Conservation (phyloP, 2,329 filamentous ascomycete species). For the Pseudonectria buxi region DNA sequence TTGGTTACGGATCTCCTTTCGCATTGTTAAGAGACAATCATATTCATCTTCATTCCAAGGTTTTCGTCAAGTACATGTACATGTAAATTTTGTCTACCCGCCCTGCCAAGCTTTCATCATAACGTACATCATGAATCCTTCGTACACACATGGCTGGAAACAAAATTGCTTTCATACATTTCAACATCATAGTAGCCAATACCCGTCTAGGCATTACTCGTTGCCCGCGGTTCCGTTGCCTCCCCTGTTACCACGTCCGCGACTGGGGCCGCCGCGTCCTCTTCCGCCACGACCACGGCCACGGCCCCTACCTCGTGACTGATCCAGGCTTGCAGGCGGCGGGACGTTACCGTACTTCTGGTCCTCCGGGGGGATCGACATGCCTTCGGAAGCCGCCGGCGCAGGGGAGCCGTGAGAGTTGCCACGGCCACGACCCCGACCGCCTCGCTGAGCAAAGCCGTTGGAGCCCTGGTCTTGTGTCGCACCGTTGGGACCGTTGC, state of each 20-base stretch:
- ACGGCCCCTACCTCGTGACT: slow-evolving; percentile 33
- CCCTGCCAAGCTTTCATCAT: no score
- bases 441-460: slow-evolving; percentile 16
- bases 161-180: no score
- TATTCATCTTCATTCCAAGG: no score
- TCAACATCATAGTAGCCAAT: neutral
- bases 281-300: slow-evolving; percentile 35
- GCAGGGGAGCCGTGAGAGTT: slow-evolving; percentile 16
- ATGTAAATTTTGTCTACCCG: no score
- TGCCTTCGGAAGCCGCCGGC: slow-evolving; percentile 10
- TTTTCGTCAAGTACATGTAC: no score
- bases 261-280: slow-evolving; percentile 28
- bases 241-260: slow-evolving; percentile 25
- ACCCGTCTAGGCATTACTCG: slow-evolving; percentile 8
- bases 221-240: slow-evolving; percentile 12
- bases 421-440: slow-evolving; percentile 29
- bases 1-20: slow-evolving; percentile 1
- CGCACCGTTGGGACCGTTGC: slow-evolving; percentile 29
- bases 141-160: no score
- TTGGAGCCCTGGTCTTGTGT: slow-evolving; percentile 23
- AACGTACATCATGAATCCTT: no score
- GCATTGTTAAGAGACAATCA: neutral
- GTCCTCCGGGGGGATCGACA: slow-evolving; percentile 11
- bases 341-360: slow-evolving; percentile 49
- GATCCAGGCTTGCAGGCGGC: slow-evolving; percentile 52